A percentile compares a stretch with the other conserved stretches of the same genome.
Conservation (phyloP, 2,329 filamentous ascomycete genomes). For the Xenosphaeropsis pyriputrescens region DNA sequence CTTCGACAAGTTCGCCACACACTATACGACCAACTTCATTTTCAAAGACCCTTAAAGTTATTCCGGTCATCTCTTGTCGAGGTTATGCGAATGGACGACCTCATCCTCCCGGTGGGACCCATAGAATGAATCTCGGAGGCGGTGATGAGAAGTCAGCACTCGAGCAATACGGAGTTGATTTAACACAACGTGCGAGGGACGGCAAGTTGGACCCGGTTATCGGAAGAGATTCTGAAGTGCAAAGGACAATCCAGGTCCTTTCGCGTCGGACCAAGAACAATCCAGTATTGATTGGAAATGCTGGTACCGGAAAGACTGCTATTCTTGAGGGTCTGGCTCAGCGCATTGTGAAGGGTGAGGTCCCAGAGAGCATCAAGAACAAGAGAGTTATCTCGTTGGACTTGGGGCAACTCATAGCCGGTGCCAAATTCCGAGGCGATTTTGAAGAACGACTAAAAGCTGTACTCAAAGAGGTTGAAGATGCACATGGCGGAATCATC, state of each 20-base stretch:
- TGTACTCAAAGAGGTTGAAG: constrained; percentile 80
- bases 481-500: constrained; percentile 79
- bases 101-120: constrained; percentile 81
- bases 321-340: constrained; percentile 83
- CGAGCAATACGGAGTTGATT: constrained; percentile 81
- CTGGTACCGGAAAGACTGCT: constrained; percentile 88
- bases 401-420: constrained; percentile 83
- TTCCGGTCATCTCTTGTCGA: constrained; percentile 27
- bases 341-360: constrained; percentile 81
- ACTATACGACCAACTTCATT: not conserved
- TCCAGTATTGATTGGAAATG: constrained; percentile 80
- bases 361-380: constrained; percentile 90
- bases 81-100: constrained; percentile 57
- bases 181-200: constrained; percentile 70
- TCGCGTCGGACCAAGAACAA: constrained; percentile 80
- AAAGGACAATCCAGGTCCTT: constrained; percentile 85
- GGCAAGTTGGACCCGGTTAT: constrained; percentile 95
- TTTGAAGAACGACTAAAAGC: constrained; percentile 91
- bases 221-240: constrained; percentile 80
- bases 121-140: constrained; percentile 79
- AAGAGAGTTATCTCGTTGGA: constrained; percentile 82
- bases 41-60: constrained; percentile 12
- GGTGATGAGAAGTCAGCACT: constrained; percentile 70
- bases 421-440: constrained; percentile 88
- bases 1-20: too few relatives aligned